These are phyloP conservation scores for Aspergillus heteromorphus DNA, from an alignment of 495 filamentous ascomycete species.

Conservation along the genomic window DNA sequence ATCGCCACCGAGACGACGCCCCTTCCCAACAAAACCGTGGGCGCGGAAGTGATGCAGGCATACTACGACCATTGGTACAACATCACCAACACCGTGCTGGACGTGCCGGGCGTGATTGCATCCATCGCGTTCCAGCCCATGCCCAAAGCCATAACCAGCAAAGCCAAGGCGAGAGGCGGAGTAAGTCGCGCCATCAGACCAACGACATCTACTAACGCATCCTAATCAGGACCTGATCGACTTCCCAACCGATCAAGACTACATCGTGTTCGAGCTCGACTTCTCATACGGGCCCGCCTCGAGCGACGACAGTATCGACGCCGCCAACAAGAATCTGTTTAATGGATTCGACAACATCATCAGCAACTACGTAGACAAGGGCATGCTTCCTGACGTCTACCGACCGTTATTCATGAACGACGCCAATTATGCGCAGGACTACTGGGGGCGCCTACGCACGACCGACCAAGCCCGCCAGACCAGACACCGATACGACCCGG, in stretches of 20 bases:
- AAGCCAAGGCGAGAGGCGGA: constrained; percentile 43
- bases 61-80: constrained; percentile 52
- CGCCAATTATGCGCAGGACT: constrained; percentile 52
- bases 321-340: constrained; percentile 41
- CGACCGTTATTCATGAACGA: constrained; percentile 59
- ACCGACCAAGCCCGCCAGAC: constrained; percentile 39
- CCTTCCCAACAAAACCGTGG: constrained; percentile 38
- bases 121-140: constrained; percentile 55
- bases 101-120: constrained; percentile 43
- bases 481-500: constrained; percentile 46
- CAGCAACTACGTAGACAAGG: constrained; percentile 34
- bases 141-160: constrained; percentile 41
- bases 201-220: constrained; percentile 3
- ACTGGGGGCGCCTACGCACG: constrained; percentile 49
- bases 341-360: constrained; percentile 27
- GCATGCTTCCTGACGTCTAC: constrained; percentile 45
- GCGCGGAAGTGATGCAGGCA: constrained; percentile 37
- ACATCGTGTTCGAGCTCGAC: constrained; percentile 53
- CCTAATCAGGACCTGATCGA: constrained; percentile 44
- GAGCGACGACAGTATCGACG: constrained; percentile 44
- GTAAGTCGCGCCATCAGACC: constrained; percentile 17
- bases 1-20: constrained; percentile 56
- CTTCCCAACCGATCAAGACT: constrained; percentile 45
- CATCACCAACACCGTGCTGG: constrained; percentile 32
- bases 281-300: constrained; percentile 43